Evolutionary conservation across 345 rosid species (phyloP).

Genomic region (Durio zibethinus): DNA sequence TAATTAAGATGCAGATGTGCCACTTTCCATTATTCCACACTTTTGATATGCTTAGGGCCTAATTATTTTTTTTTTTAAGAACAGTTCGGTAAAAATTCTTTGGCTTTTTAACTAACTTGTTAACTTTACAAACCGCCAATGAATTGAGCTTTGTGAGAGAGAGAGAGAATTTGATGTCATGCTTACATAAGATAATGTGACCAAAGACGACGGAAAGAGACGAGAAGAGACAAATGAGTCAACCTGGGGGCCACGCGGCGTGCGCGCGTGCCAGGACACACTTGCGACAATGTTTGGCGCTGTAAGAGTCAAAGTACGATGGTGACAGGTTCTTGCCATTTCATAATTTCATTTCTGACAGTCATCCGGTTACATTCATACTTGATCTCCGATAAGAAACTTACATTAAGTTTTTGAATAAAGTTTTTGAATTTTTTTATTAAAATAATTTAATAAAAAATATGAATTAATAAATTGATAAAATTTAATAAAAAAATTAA

Average conservation of each 20-base stretch:
- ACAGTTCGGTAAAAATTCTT: too few relatives aligned
- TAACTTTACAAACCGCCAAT: neutral
- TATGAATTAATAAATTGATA: too few relatives aligned
- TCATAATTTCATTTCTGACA: too few relatives aligned
- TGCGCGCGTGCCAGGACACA: constrained; percentile 34
- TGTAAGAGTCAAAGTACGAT: constrained; percentile 25
- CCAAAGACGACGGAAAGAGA: neutral
- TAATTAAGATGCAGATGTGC: neutral
- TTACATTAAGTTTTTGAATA: too few relatives aligned
- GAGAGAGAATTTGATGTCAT: neutral
- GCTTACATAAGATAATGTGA: neutral
- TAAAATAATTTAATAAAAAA: too few relatives aligned
- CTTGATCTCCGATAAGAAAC: too few relatives aligned
- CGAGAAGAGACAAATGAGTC: constrained; percentile 14
- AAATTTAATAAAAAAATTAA: too few relatives aligned
- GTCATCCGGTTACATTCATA: too few relatives aligned
- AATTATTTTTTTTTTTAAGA: too few relatives aligned
- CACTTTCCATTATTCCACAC: neutral
- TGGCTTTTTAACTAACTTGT: neutral
- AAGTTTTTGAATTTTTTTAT: too few relatives aligned
- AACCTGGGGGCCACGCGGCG: constrained; percentile 38
- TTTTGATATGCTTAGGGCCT: neutral
- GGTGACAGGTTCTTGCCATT: neutral
- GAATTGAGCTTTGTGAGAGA: neutral
- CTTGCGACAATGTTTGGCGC: constrained; percentile 30